A percentile compares a stretch with the other conserved stretches of the same genome.
These are phyloP conservation scores for Cinnamomum micranthum DNA, from an alignment of 164 flowering plant genomes.

Conservation along the genomic window DNA sequence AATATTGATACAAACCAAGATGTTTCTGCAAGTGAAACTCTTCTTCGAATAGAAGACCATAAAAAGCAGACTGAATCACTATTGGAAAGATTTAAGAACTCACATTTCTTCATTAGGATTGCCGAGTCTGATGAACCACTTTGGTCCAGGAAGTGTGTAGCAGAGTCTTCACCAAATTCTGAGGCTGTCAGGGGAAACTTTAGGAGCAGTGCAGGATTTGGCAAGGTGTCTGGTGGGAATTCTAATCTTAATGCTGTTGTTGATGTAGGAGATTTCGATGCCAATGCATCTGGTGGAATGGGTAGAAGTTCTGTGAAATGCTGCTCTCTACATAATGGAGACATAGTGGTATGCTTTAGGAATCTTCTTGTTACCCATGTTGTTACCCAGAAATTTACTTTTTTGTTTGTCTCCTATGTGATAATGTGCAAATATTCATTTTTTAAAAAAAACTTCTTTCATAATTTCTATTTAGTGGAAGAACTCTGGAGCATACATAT, in stretches of 20 bases:
- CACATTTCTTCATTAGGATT: slow-evolving; percentile 89
- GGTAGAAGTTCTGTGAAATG: slow-evolving; percentile 71
- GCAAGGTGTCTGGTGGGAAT: slow-evolving; percentile 16
- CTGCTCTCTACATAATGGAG: slow-evolving; percentile 81
- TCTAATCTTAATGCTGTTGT: slow-evolving; percentile 44
- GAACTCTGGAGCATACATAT: not conserved
- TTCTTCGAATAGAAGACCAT: slow-evolving; percentile 76
- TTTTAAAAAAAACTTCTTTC: not conserved
- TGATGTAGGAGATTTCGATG: slow-evolving; percentile 82
- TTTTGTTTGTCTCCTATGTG: not conserved
- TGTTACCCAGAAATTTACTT: not conserved
- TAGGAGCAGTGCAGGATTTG: slow-evolving; percentile 15
- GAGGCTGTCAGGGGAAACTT: slow-evolving; percentile 25
- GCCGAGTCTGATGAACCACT: slow-evolving; percentile 72
- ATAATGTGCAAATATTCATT: not conserved
- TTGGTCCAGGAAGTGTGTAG: slow-evolving; percentile 59
- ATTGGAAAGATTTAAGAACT: slow-evolving; percentile 60
- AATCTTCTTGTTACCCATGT: not conserved
- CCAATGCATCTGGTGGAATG: slow-evolving; percentile 74
- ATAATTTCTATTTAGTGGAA: not conserved
- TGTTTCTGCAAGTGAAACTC: slow-evolving; percentile 70
- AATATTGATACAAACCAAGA: slow-evolving; percentile 36
- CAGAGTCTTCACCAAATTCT: slow-evolving; percentile 24
- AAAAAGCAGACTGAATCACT: slow-evolving; percentile 63
- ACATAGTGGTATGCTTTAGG: slow-evolving; percentile 77